Base-by-base conservation (phyloP, 208 protist genomes). In the Crithidia acanthocephali region DNA sequence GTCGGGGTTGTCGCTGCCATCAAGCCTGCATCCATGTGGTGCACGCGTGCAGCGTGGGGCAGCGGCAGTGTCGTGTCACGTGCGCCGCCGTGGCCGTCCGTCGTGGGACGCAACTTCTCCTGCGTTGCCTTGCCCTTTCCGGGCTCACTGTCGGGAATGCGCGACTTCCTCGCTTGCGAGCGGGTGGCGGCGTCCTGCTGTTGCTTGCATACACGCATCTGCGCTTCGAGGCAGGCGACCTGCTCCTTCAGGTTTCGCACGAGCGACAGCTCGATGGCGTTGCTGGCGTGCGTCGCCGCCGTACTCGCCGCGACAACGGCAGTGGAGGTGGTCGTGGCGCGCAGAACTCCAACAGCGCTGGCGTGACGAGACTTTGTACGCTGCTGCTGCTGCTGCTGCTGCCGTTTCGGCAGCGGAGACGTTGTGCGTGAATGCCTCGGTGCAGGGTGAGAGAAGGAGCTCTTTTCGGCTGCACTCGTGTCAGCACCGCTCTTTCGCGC, bases 231-330 rank as follows among this genome's bases (percentile, higher is more conserved):
- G 40, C 83, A 90, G 2, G 67, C 56, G 33, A 94, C 80, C 56
- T 94, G 89, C 25, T 75, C 53, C 72, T 91, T 92, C 0, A 94
- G 76, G 52, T 94, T 94, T 10, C 74, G 70, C 15, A 94, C 84
- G 16, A 94, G 77, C 1, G 68, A 79, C 25, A 58, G 37, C 53
- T 93, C 84, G 4, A 90, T 25, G 16, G 59, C 44, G n/a, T 33
- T 62, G 45, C 25, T 45, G 28, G 16, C 25, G 33, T 44, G 22
- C 15, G 37, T 23, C 22, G n/a, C 40, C 18, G 40, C 25, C 1
- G 30, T 8, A 9, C 8, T 28, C 33, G n/a, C 45, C 27, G 35
- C 22, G 10, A 13, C 25, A 37, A 16, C 44, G 16, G 16, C 4
- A 27, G 58, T 8, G 1, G 40, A 10, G 50, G 3, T 63, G 23